Conservation (phyloP, 164 flowering plant species). For the Stephania japonica region DNA sequence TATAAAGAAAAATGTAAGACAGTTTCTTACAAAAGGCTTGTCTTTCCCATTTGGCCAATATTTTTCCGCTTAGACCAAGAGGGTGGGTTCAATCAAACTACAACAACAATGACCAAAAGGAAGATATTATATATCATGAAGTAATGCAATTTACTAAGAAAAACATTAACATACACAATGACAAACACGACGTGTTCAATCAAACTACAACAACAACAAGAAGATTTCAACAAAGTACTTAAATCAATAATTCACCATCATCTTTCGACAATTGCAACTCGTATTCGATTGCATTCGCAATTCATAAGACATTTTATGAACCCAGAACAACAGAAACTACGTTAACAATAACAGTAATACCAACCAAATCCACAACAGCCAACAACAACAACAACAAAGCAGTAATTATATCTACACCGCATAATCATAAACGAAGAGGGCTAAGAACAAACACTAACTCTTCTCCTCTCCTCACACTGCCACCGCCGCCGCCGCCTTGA, state of each 20-base stretch:
- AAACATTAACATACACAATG: neutral
- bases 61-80: neutral
- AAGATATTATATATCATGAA: neutral
- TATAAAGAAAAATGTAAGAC: too few species aligned
- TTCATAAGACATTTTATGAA: neutral
- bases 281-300: neutral
- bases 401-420: neutral
- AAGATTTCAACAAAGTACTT: neutral
- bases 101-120: too few species aligned
- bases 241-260: neutral
- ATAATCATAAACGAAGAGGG: neutral
- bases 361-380: neutral
- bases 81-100: neutral
- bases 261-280: neutral
- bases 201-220: neutral
- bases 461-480: conserved; percentile 20
- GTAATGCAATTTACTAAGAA: neutral
- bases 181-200: neutral
- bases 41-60: neutral
- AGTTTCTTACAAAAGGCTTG: neutral
- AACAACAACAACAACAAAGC: neutral
- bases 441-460: neutral
- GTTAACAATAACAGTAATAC: neutral
- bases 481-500: conserved; percentile 27
- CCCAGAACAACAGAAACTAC: neutral